These are phyloP conservation scores for Penicillium psychrosexuale DNA, from an alignment of 2,329 filamentous ascomycete genomes.

Conservation along the genomic window DNA sequence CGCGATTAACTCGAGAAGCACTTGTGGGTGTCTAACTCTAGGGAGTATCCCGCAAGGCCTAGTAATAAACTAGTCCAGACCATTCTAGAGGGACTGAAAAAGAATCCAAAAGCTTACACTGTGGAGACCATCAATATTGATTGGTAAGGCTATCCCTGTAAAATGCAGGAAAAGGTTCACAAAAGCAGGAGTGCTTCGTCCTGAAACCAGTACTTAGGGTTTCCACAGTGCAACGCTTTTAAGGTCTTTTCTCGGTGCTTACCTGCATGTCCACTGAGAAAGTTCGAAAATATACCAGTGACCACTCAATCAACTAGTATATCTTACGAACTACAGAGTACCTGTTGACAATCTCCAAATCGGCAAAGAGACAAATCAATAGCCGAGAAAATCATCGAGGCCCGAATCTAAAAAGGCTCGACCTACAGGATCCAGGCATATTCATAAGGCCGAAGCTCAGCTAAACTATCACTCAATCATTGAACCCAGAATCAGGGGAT, in stretches of 20 bases:
- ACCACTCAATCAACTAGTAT: background rate
- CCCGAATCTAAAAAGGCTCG: background rate
- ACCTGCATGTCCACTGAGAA: background rate
- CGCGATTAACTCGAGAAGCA: no score
- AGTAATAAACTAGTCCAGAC: background rate
- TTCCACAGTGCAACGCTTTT: background rate
- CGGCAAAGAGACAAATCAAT: background rate
- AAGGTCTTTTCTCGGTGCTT: background rate
- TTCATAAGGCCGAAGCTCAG: background rate
- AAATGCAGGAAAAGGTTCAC: background rate
- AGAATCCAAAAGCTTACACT: background rate
- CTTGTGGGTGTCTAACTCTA: no score
- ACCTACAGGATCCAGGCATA: background rate
- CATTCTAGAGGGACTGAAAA: background rate
- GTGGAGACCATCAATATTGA: background rate
- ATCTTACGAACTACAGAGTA: background rate
- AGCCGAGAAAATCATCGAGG: background rate
- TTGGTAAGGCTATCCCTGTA: background rate
- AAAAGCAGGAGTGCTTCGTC: background rate
- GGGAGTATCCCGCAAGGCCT: no score
- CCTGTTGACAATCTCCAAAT: background rate
- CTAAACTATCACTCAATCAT: background rate
- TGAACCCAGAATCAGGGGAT: background rate
- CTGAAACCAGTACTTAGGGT: background rate
- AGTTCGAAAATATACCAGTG: background rate